phyloP scores from a whole-genome alignment of 306 rosid genomes.

The Cucumis hystrix region DNA sequence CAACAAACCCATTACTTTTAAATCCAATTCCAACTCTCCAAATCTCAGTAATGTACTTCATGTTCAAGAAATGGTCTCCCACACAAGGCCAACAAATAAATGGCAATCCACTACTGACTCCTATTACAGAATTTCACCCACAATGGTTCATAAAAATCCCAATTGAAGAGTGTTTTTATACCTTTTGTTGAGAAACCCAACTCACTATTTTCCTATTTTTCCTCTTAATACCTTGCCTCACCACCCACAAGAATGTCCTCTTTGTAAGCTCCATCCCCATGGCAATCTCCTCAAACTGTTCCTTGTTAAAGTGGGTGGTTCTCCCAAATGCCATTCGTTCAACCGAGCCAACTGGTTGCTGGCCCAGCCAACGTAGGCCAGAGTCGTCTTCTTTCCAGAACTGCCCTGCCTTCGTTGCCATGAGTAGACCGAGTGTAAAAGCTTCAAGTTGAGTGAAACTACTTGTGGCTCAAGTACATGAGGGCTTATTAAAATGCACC shows the following conservation, averaged over 20 bases:
- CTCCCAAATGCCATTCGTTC: neutral
- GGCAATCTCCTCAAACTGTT: neutral
- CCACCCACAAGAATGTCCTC: conserved; percentile 31
- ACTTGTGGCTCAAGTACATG: neutral
- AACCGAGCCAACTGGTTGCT: neutral
- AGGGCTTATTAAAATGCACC: neutral
- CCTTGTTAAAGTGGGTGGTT: neutral
- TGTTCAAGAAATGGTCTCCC: neutral
- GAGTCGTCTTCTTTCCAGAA: neutral
- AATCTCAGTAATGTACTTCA: neutral
- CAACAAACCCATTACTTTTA: neutral
- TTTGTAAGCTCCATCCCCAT: conserved; percentile 11
- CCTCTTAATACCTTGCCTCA: conserved; percentile 2
- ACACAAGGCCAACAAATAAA: neutral
- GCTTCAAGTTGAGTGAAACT: neutral
- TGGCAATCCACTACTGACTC: neutral
- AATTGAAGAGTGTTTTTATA: neutral
- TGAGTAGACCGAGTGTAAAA: neutral
- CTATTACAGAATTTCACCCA: neutral
- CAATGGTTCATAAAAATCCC: conserved; percentile 40
- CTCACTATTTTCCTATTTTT: neutral
- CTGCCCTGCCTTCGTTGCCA: neutral
- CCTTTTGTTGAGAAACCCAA: conserved; percentile 37
- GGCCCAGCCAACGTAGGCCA: neutral
- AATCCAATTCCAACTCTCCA: neutral